These are phyloP conservation scores for Tuber microsphaerosporum DNA, from an alignment of 495 filamentous ascomycete species.

Conservation along the genomic window DNA sequence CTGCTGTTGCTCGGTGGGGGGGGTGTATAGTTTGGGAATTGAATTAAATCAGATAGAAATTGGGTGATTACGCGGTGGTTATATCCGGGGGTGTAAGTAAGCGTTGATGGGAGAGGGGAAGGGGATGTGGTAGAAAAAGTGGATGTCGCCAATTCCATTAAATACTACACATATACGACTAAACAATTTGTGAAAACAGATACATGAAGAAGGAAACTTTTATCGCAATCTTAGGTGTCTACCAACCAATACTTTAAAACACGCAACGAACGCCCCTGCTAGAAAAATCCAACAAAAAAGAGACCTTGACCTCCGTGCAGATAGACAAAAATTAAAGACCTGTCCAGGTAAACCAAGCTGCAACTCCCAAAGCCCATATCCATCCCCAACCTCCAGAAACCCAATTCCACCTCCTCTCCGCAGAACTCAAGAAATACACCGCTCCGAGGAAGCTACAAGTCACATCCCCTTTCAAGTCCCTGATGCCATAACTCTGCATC, in stretches of 20 bases:
- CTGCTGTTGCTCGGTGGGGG: background rate
- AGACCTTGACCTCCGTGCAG: constrained; percentile 2
- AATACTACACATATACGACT: background rate
- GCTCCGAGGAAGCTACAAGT: constrained; percentile 57
- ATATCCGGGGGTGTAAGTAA: background rate
- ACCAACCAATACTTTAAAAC: background rate
- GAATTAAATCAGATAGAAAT: background rate
- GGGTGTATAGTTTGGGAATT: background rate
- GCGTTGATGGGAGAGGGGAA: background rate
- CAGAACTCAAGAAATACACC: constrained; percentile 48
- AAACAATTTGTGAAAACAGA: background rate
- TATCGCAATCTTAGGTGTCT: background rate
- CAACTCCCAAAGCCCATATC: constrained; percentile 14
- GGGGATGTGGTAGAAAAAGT: background rate
- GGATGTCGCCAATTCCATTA: background rate
- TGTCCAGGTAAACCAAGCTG: constrained; percentile 21
- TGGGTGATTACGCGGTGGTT: background rate
- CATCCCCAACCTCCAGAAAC: constrained; percentile 24
- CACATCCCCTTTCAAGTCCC: constrained; percentile 45
- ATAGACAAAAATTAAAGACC: constrained; percentile 14
- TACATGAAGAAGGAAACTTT: background rate
- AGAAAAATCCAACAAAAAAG: constrained; percentile 10
- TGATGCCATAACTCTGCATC: constrained; percentile 59
- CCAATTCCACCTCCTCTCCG: constrained; percentile 15
- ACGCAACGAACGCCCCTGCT: background rate